Evolutionary conservation across 345 rosid genomes (phyloP).

Genomic region (Iberis pinnata): DNA sequence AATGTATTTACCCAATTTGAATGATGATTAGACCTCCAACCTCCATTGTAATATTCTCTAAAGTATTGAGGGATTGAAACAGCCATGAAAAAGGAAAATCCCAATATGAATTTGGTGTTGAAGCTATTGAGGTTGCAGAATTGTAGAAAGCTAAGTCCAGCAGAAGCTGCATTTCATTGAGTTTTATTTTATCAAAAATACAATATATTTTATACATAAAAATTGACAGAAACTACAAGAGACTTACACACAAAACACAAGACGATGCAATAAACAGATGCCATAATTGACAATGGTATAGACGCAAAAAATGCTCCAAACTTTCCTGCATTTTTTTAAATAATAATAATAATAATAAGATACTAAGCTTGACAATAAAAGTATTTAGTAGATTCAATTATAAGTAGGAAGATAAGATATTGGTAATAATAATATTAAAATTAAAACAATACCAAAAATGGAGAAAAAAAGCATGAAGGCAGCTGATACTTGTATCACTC

Average conservation of each 20-base stretch:
- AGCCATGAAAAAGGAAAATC: constrained; percentile 54
- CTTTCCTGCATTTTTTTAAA: constrained; percentile 43
- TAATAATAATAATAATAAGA: background rate
- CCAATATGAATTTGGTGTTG: constrained; percentile 46
- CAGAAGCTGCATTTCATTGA: constrained; percentile 35
- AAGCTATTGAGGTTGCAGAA: constrained; percentile 58
- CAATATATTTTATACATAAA: too few relatives aligned
- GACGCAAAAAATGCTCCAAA: constrained; percentile 68
- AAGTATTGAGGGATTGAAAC: constrained; percentile 54
- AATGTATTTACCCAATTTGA: constrained; percentile 35
- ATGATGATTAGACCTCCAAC: constrained; percentile 30
- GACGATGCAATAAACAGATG: constrained; percentile 48
- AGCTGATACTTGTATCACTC: constrained; percentile 73
- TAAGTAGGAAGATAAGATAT: background rate
- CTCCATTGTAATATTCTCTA: constrained; percentile 41
- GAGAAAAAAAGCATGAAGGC: constrained; percentile 70
- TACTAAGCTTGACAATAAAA: background rate
- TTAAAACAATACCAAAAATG: constrained; percentile 46
- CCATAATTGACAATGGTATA: constrained; percentile 53
- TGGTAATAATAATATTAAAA: too few relatives aligned
- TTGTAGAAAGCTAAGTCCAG: constrained; percentile 49
- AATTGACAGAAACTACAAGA: background rate
- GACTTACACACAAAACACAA: constrained; percentile 53
- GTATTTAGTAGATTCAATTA: background rate
- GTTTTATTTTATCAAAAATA: background rate